Evolutionary conservation across 495 filamentous ascomycete genomes (phyloP), one percentile per base, ranked within the genome.

Genomic region (Penicillium subrubescens): DNA sequence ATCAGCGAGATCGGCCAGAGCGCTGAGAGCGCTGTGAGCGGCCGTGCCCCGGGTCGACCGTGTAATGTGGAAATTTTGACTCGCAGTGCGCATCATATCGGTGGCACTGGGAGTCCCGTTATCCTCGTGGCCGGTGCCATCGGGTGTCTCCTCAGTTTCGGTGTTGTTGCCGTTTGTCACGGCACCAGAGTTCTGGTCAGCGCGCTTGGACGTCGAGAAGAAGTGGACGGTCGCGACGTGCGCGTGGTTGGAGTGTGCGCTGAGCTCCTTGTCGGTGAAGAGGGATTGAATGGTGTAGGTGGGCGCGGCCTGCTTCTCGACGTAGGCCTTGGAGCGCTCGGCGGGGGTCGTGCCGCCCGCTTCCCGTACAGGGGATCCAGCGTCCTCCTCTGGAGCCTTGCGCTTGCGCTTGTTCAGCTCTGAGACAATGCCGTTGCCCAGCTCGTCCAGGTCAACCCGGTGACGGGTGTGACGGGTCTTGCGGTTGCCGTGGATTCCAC

Each of bases 261-360:
- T 83, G 14, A 97, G 87, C 75, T 98, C 94, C 78, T 94, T 97
- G 64, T 97, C 93, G 0, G 92, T 96, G 71, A 98, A 97, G 27
- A 98, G 87, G 61, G 92, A 91, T 57, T 96, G 89, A 62, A 98
- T 88, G 51, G 89, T 92, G 76, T 93, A 95, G 1, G 87, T 69
- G 48, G 88, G 77, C 5, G 81, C 75, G 39, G 71, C 66, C 66
- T 75, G 73, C 61, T 84, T 77, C 63, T 75, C 72, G 15, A 77
- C 53, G 50, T 76, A 71, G 3, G 72, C 66, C 59, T 82, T 78
- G 39, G 75, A 75, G 19, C 84, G 79, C 63, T 81, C 80, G 23
- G 80, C 81, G 21, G 84, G 84, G 21, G 78, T 81, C 15, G 82
- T 74, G 35, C 77, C 78, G 44, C 80, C 83, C 14, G 70, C 48